Evolutionary conservation across 2,329 filamentous ascomycete genomes (phyloP).

Genomic region (Fusarium napiforme): DNA sequence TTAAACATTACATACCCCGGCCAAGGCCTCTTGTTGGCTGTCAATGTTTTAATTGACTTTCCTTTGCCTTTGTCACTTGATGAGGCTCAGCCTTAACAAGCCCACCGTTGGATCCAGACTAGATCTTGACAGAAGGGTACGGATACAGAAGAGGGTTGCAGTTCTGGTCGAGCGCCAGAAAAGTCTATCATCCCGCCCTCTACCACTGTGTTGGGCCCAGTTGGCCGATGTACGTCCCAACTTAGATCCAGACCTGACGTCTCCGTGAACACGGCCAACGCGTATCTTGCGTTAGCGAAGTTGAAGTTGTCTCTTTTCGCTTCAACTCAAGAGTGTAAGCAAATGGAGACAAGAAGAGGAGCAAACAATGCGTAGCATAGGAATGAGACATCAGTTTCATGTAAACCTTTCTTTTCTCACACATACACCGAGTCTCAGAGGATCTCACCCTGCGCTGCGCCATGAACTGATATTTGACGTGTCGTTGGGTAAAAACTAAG

Average conservation of each 20-base stretch:
- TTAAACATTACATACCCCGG: not conserved
- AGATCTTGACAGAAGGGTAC: not conserved
- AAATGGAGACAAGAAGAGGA: not conserved
- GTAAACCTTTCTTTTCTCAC: not conserved
- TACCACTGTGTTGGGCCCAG: not conserved
- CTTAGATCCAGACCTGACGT: not conserved
- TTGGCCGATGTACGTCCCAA: not conserved
- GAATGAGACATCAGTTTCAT: constrained; percentile 7
- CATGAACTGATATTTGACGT: constrained; percentile 28
- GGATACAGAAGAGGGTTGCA: not conserved
- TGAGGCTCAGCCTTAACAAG: constrained; percentile 9
- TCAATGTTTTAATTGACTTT: not conserved
- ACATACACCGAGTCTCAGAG: not conserved
- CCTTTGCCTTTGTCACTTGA: constrained; percentile 12
- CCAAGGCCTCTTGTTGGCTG: not conserved
- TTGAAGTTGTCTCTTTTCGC: constrained; percentile 19
- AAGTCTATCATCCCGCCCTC: not conserved
- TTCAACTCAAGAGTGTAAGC: not conserved
- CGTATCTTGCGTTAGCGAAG: not conserved
- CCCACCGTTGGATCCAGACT: not conserved
- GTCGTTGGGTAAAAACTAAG: constrained; percentile 16
- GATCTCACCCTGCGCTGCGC: constrained; percentile 1
- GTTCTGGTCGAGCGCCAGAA: not conserved
- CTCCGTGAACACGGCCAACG: constrained; percentile 3
- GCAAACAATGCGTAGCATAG: not conserved